phyloP scores from a whole-genome alignment of 2,329 filamentous ascomycete genomes.

The Sclerotinia subarctica region DNA sequence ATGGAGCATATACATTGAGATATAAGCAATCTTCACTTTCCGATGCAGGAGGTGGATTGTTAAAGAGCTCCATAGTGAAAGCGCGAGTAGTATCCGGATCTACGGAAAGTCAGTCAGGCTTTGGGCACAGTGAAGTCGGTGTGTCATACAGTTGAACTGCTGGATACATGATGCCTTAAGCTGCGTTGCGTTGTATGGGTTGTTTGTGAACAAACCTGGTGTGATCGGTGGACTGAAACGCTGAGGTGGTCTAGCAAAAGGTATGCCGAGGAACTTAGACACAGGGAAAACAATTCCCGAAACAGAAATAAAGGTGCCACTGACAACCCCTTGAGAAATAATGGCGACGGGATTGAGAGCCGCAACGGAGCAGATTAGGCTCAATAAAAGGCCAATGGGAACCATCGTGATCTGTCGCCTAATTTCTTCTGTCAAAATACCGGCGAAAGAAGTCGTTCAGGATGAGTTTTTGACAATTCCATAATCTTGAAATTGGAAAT shows the following conservation, averaged over 20 bases:
- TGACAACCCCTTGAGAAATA: constrained; percentile 3
- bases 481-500: background rate
- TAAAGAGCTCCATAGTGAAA: background rate
- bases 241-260: constrained; percentile 67
- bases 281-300: constrained; percentile 6
- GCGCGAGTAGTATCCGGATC: background rate
- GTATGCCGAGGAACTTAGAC: constrained; percentile 62
- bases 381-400: background rate
- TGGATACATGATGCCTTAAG: constrained; percentile 12
- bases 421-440: background rate
- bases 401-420: background rate
- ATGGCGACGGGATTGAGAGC: background rate
- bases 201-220: background rate
- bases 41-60: constrained; percentile 7
- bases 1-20: constrained; percentile 57
- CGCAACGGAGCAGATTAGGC: background rate
- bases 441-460: background rate
- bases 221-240: constrained; percentile 62
- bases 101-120: background rate
- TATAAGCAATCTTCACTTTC: constrained; percentile 61
- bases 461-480: background rate
- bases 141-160: constrained; percentile 13
- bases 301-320: background rate
- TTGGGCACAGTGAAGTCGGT: no score
- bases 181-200: constrained; percentile 11